Base-by-base conservation (phyloP, 768 basidiomycete species). In the Tephrocybe rancida region DNA sequence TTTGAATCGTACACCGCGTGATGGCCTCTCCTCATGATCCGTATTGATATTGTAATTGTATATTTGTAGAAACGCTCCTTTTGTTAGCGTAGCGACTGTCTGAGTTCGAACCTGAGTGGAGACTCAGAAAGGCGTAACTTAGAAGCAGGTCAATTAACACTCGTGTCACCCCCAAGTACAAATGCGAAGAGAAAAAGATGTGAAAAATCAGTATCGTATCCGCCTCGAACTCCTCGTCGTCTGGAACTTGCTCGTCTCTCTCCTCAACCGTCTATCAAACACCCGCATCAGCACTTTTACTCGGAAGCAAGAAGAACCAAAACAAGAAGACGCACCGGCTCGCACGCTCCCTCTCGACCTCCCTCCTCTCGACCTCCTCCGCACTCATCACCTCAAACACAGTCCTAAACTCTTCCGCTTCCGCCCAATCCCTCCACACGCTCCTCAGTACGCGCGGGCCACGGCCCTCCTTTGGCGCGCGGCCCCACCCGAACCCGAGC, bases 391-490 rank as follows among this genome's bases (percentile, higher is more conserved):
- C 87, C 70, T 97, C 87, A 67, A 97, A 88, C 46, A 85, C 78
- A 34, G 97, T 98, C 58, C 83, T 81, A 68, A 92, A 97, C 67
- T 95, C 92, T 64, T 91, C 91, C 30, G 89, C 85, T 66, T 97
- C 96, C 29, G 79, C 81, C 94, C 95, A 98, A 66, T 98, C 96
- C 41, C 95, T 74, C 96, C 96, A 98, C 2, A 95, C 89, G 52
- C 95, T 90, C 69, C 83, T 83, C 44, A 98, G 71, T 26, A 80
- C 75, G 70, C 90, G 92, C 7, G 93, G 90, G 2, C 93, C 95
- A 25, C 86, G 73, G 16, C 87, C 89, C 54, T 88, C 88, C 58
- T 80, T 85, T n/a, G 86, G 87, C 21, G 84, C 83, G n/a, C 86
- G 78, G 5, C 86, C 87, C 81, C 86, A 88, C 8, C 83, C 85